Percentiles rank a stretch among this genome's conserved stretches.
These are phyloP conservation scores for Nitzschia inconspicua DNA, from an alignment of 108 stramenopile species.

Conservation along the genomic window DNA sequence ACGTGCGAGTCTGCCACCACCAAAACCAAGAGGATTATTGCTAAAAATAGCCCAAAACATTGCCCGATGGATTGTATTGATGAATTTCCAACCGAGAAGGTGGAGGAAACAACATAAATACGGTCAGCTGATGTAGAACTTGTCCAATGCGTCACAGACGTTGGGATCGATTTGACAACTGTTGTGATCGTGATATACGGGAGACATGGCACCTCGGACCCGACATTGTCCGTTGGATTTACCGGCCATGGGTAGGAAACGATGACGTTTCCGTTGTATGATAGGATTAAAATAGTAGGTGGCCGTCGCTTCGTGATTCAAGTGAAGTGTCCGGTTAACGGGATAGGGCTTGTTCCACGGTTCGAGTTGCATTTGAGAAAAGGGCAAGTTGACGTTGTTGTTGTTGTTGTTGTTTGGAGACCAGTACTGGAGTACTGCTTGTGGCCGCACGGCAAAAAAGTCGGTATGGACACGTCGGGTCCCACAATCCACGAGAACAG, in stretches of 20 bases:
- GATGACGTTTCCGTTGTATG: background rate
- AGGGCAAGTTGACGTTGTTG: background rate
- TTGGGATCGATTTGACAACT: too few relatives aligned
- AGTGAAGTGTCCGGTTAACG: too few relatives aligned
- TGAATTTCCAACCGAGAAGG: too few relatives aligned
- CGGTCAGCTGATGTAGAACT: too few relatives aligned
- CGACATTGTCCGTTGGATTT: conserved; percentile 9
- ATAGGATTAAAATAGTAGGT: conserved; percentile 1
- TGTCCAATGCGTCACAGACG: too few relatives aligned
- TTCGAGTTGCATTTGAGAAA: background rate
- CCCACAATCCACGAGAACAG: conserved; percentile 18
- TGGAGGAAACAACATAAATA: too few relatives aligned
- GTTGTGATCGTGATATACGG: conserved; percentile 19
- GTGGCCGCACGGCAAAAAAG: conserved; percentile 30
- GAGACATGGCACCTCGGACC: conserved; percentile 5
- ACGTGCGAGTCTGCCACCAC: too few relatives aligned
- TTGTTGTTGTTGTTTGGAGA: background rate
- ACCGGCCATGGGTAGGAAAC: conserved; percentile 8
- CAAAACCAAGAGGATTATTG: too few relatives aligned
- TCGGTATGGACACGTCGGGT: conserved; percentile 26
- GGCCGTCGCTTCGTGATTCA: conserved; percentile 25
- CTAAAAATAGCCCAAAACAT: too few relatives aligned
- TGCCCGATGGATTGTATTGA: too few relatives aligned
- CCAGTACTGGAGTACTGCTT: background rate
- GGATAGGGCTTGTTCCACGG: too few relatives aligned